Conservation (phyloP, 352 stramenopile species). For the Globisporangium rhizosaccharum region DNA sequence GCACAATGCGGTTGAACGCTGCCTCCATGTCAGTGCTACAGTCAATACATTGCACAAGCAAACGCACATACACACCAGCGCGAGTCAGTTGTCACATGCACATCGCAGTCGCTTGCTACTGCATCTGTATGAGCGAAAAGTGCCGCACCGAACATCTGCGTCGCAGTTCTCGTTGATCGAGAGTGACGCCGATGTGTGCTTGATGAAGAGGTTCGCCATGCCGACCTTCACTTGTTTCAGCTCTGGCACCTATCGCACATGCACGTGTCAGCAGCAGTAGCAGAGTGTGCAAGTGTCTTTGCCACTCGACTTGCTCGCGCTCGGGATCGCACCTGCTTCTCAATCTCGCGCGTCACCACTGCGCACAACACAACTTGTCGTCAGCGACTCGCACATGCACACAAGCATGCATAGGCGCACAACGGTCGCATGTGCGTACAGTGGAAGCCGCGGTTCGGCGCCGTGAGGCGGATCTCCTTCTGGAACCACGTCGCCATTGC, state of each 20-base stretch:
- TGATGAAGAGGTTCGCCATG: constrained; percentile 94
- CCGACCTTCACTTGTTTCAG: constrained; percentile 86
- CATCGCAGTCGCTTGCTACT: too few species aligned
- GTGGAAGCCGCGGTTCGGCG: constrained; percentile 77
- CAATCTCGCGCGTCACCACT: constrained; percentile 82
- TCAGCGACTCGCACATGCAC: not conserved
- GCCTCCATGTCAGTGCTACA: constrained; percentile 91
- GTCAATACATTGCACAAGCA: not conserved
- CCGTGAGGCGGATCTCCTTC: constrained; percentile 83
- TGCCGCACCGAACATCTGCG: constrained; percentile 84
- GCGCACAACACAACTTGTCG: not conserved
- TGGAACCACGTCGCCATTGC: constrained; percentile 74
- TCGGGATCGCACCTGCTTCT: constrained; percentile 55
- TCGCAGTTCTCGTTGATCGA: constrained; percentile 97
- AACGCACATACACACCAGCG: not conserved
- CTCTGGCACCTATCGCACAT: constrained; percentile 41
- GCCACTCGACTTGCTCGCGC: too few species aligned
- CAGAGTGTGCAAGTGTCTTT: not conserved
- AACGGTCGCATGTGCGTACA: constrained; percentile 26
- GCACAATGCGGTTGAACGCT: constrained; percentile 92
- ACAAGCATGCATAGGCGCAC: not conserved
- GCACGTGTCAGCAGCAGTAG: not conserved
- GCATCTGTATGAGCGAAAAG: not conserved
- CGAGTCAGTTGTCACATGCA: not conserved
- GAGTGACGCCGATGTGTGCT: constrained; percentile 94